phyloP scores from a whole-genome alignment of 495 filamentous ascomycete species.

The Lophiotrema nucula region DNA sequence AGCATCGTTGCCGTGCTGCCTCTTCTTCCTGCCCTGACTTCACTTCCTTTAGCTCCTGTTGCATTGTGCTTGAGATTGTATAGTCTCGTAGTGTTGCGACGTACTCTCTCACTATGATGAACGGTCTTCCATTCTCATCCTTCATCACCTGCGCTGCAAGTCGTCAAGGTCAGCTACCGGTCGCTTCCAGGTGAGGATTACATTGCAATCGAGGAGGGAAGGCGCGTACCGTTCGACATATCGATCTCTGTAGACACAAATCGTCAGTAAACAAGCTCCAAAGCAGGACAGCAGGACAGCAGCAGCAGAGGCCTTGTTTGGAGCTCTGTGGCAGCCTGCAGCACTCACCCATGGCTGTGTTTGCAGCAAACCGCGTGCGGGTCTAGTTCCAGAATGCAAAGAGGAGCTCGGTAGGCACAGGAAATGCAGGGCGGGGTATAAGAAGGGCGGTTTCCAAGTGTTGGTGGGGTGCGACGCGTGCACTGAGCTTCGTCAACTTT shows the following conservation, averaged over 20 bases:
- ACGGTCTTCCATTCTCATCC: slow-evolving; percentile 95
- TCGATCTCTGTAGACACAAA: slow-evolving; percentile 58
- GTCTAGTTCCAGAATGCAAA: no score
- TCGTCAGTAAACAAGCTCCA: slow-evolving; percentile 6
- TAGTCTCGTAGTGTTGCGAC: no score
- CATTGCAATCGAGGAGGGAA: neutral
- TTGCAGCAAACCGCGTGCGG: slow-evolving; percentile 28
- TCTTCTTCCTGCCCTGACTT: slow-evolving; percentile 97
- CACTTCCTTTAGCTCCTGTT: slow-evolving; percentile 16
- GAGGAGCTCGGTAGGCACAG: no score
- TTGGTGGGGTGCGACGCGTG: slow-evolving; percentile 13
- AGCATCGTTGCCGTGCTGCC: slow-evolving; percentile 92
- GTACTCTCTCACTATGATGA: slow-evolving; percentile 98
- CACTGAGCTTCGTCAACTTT: slow-evolving; percentile 7
- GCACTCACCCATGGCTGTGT: slow-evolving; percentile 65
- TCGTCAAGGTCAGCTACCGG: slow-evolving; percentile 21
- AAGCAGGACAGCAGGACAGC: neutral
- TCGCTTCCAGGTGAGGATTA: neutral
- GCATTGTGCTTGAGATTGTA: neutral
- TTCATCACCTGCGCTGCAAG: slow-evolving; percentile 67
- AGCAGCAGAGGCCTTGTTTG: neutral
- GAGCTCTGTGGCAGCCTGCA: slow-evolving; percentile 29
- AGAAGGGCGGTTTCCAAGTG: slow-evolving; percentile 2
- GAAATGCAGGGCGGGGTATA: no score
- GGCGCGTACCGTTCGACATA: slow-evolving; percentile 65